Evolutionary conservation across 2,329 filamentous ascomycete species (phyloP).

Genomic region (Canariomyces notabilis): DNA sequence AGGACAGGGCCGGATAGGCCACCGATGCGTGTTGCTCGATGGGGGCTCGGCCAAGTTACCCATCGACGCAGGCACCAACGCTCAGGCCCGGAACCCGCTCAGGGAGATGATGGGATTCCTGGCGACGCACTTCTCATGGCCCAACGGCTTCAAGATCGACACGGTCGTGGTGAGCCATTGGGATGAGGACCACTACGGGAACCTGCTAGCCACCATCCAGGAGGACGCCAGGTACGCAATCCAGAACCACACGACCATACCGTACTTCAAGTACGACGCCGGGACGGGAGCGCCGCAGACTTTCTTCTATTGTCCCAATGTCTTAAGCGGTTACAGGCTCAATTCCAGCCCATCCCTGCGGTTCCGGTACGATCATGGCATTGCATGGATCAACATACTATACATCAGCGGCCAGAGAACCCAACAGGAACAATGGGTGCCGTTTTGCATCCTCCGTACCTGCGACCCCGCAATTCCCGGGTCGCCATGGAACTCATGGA

Average conservation of each 20-base stretch:
- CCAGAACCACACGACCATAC: not conserved
- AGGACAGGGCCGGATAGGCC: not conserved
- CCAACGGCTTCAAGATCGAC: not conserved
- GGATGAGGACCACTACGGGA: slow-evolving; percentile 9
- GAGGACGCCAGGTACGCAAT: not conserved
- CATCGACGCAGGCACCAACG: not conserved
- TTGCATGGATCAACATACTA: no score
- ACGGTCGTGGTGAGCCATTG: slow-evolving; percentile 6
- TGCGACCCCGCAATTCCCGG: no score
- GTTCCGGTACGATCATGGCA: no score
- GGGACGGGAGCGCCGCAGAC: not conserved
- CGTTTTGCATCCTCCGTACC: not conserved
- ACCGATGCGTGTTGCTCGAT: not conserved
- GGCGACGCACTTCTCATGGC: no score
- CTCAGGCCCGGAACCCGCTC: not conserved
- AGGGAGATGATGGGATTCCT: not conserved
- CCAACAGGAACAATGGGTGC: slow-evolving; percentile 4
- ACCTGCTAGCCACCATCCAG: not conserved
- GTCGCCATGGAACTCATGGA: no score
- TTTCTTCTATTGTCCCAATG: slow-evolving; percentile 11
- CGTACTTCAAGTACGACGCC: slow-evolving; percentile 8
- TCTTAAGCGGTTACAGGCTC: no score
- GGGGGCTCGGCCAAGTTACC: not conserved
- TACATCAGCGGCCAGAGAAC: no score
- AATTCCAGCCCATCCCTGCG: no score